A percentile compares a stretch with the other conserved stretches of the same genome.
Evolutionary conservation across 2,329 filamentous ascomycete species (phyloP).

Genomic region (Colletotrichum paranaense): DNA sequence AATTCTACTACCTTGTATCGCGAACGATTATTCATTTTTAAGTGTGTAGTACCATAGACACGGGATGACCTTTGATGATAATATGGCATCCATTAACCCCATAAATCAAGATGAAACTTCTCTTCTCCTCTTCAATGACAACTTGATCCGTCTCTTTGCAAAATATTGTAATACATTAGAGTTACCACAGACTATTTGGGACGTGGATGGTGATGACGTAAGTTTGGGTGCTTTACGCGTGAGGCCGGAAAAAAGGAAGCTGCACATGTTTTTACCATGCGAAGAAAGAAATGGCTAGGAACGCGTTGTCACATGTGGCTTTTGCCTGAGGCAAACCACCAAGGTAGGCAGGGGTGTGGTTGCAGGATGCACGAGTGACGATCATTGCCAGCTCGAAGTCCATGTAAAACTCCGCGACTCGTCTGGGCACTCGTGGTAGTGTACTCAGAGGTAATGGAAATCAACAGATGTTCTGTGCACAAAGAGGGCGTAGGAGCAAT

Average conservation of each 20-base stretch:
- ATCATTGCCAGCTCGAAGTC: not conserved
- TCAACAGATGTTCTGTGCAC: not conserved
- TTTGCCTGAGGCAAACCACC: constrained; percentile 3
- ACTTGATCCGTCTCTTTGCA: too few relatives aligned
- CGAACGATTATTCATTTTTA: not conserved
- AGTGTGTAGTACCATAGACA: constrained; percentile 25
- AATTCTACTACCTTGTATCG: constrained; percentile 19
- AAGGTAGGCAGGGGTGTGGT: not conserved
- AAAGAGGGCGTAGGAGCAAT: not conserved
- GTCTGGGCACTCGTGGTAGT: not conserved
- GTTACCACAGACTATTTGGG: not conserved
- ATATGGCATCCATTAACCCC: not conserved
- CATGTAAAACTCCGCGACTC: not conserved
- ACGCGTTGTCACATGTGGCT: constrained; percentile 31
- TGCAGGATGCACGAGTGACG: not conserved
- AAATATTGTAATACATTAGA: not conserved
- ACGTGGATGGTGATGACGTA: constrained; percentile 19
- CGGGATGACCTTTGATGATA: constrained; percentile 1
- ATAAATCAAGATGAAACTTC: constrained; percentile 2
- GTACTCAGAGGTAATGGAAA: too few relatives aligned
- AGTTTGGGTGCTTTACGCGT: constrained; percentile 29
- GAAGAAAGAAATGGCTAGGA: not conserved
- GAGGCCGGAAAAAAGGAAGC: not conserved
- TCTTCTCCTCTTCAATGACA: not conserved
- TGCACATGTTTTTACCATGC: not conserved